Evolutionary conservation across 495 filamentous ascomycete genomes (phyloP).

Genomic region (Aspergillus sclerotiicarbonarius): DNA sequence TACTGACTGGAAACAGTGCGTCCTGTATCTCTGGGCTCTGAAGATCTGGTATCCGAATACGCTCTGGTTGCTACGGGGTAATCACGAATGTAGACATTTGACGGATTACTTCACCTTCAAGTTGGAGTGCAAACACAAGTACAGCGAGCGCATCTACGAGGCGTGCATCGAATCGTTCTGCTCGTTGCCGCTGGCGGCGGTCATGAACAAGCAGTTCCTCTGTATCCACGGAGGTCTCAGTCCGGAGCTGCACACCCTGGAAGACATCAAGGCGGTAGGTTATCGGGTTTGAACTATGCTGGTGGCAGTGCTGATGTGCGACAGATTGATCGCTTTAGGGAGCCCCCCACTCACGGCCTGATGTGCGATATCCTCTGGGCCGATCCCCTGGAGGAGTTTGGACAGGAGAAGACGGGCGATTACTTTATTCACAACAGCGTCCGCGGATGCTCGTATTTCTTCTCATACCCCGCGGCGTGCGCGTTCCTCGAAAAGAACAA

Average conservation of each 20-base stretch:
- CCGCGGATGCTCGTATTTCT: slow-evolving; percentile 97
- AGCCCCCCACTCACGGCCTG: slow-evolving; percentile 93
- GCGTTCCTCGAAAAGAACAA: slow-evolving; percentile 99
- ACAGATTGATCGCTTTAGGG: slow-evolving; percentile 95
- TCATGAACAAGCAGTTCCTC: slow-evolving; percentile 99
- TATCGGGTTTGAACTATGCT: not conserved
- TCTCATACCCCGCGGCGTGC: slow-evolving; percentile 97
- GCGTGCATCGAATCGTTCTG: slow-evolving; percentile 99
- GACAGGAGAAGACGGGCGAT: slow-evolving; percentile 95
- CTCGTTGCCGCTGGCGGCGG: slow-evolving; percentile 84
- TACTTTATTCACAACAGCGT: slow-evolving; percentile 98
- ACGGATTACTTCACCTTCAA: slow-evolving; percentile 99
- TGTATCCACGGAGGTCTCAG: slow-evolving; percentile 97
- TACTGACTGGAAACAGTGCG: slow-evolving; percentile 59
- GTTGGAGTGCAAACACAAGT: slow-evolving; percentile 98
- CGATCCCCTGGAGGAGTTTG: slow-evolving; percentile 98
- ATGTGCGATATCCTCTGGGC: slow-evolving; percentile 99
- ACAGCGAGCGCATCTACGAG: slow-evolving; percentile 93
- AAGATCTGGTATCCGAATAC: slow-evolving; percentile 99
- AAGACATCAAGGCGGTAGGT: slow-evolving; percentile 83
- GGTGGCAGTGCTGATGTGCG: not conserved
- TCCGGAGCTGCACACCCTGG: slow-evolving; percentile 91
- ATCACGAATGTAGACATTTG: slow-evolving; percentile 97
- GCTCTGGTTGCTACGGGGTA: slow-evolving; percentile 93
- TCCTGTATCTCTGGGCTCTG: slow-evolving; percentile 93